These are phyloP conservation scores for Coemansia biformis DNA, from an alignment of 192 early-diverging fungal species.

Conservation along the genomic window DNA sequence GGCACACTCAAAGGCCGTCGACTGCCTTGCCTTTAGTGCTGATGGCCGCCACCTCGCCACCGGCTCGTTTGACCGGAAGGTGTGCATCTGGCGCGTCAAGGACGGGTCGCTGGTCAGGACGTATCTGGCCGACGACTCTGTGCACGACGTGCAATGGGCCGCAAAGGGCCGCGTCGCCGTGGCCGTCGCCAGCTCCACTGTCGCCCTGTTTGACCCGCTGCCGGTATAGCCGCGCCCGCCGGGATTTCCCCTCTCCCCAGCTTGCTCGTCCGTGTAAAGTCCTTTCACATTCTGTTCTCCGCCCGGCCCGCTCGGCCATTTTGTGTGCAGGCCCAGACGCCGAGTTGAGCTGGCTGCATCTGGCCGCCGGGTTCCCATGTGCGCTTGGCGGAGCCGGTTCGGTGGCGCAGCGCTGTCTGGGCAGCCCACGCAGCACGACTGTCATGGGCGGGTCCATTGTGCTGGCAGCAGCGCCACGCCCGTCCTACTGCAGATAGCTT, in stretches of 20 bases:
- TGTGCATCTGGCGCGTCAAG: slow-evolving; percentile 67
- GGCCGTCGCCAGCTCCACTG: slow-evolving; percentile 32
- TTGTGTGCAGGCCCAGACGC: too few relatives aligned
- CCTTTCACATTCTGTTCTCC: too few relatives aligned
- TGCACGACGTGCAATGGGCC: slow-evolving; percentile 49
- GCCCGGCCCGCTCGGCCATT: too few relatives aligned
- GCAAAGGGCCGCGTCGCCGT: slow-evolving; percentile 36
- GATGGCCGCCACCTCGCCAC: slow-evolving; percentile 68
- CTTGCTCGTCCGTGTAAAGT: neutral
- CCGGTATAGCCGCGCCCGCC: neutral
- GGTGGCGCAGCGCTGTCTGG: too few relatives aligned
- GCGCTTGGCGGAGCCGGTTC: too few relatives aligned
- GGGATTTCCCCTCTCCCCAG: neutral
- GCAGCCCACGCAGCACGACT: too few relatives aligned
- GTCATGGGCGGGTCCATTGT: too few relatives aligned
- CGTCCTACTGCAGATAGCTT: too few relatives aligned
- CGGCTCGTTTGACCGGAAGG: slow-evolving; percentile 70
- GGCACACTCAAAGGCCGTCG: slow-evolving; percentile 66
- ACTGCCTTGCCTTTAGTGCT: slow-evolving; percentile 71
- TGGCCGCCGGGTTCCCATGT: too few relatives aligned
- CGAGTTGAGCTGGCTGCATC: too few relatives aligned
- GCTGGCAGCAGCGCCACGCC: too few relatives aligned
- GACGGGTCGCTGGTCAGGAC: slow-evolving; percentile 39
- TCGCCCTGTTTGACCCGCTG: slow-evolving; percentile 39
- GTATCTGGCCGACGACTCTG: slow-evolving; percentile 38